These are phyloP conservation scores for Vitis labrusca DNA, from an alignment of 164 flowering plant species.

Conservation along the genomic window DNA sequence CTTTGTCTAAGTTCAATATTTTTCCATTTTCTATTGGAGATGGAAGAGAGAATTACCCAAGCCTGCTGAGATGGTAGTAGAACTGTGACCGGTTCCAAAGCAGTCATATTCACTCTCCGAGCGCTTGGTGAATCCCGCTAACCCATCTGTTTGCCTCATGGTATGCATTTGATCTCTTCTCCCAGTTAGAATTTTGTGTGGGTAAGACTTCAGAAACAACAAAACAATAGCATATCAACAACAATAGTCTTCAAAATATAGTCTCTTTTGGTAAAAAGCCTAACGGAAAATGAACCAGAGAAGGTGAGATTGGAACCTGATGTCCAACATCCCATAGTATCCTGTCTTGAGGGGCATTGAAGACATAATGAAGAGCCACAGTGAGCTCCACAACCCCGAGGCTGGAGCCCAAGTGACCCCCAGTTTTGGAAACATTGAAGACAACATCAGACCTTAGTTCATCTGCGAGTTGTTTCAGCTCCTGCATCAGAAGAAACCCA, in stretches of 20 bases:
- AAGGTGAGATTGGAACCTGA: constrained; percentile 54
- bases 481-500: constrained; percentile 39
- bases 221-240: constrained; percentile 3
- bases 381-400: constrained; percentile 96
- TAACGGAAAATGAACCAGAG: background rate
- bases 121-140: constrained; percentile 91
- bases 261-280: background rate
- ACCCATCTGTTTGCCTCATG: constrained; percentile 83
- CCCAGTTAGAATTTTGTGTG: constrained; percentile 93
- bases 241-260: background rate
- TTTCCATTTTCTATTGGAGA: background rate
- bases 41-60: constrained; percentile 49
- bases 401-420: constrained; percentile 97
- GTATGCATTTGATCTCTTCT: constrained; percentile 85
- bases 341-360: constrained; percentile 79
- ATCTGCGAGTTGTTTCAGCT: constrained; percentile 84
- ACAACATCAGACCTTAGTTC: constrained; percentile 89
- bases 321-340: constrained; percentile 98
- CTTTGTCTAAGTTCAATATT: background rate
- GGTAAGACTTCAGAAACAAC: constrained; percentile 66
- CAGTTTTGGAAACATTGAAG: constrained; percentile 87
- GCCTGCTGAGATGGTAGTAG: constrained; percentile 94
- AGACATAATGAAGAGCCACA: constrained; percentile 94
- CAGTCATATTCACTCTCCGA: constrained; percentile 89
- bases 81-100: constrained; percentile 96